Percentiles rank a stretch among this genome's conserved stretches.
phyloP scores from a whole-genome alignment of 2,329 filamentous ascomycete species.

The Ramularia collo-cygni region DNA sequence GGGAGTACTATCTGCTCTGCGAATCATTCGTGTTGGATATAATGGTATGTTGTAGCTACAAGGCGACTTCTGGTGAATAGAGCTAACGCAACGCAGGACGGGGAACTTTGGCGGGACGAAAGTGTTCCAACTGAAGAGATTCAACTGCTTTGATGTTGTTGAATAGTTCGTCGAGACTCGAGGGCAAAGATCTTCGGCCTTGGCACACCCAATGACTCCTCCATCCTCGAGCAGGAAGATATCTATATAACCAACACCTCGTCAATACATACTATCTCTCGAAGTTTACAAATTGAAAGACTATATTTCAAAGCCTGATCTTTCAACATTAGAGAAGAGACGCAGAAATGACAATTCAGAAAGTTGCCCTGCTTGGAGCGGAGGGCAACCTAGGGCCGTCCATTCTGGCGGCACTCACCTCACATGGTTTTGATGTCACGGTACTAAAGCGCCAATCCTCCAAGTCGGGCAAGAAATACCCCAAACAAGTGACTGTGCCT shows the following conservation, averaged over 20 bases:
- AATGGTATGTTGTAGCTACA: slow-evolving; percentile 4
- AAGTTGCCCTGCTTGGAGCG: slow-evolving; percentile 40
- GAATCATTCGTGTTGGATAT: slow-evolving; percentile 14
- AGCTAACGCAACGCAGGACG: slow-evolving; percentile 3
- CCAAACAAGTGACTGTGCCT: slow-evolving; percentile 33
- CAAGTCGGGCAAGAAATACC: slow-evolving; percentile 32
- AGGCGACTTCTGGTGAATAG: too few relatives aligned
- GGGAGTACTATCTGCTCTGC: slow-evolving; percentile 9
- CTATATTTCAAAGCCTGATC: too few relatives aligned
- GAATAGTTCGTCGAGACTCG: neutral
- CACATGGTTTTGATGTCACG: slow-evolving; percentile 47
- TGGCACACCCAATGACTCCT: neutral
- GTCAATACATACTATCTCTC: too few relatives aligned
- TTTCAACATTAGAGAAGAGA: too few relatives aligned
- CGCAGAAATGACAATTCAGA: slow-evolving; percentile 30
- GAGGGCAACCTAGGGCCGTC: slow-evolving; percentile 39
- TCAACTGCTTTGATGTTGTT: slow-evolving; percentile 2
- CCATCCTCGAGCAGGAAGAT: too few relatives aligned
- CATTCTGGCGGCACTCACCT: slow-evolving; percentile 36
- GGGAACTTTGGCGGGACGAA: slow-evolving; percentile 10
- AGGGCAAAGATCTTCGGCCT: neutral
- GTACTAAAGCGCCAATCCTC: slow-evolving; percentile 48
- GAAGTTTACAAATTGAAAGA: too few relatives aligned
- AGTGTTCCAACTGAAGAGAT: slow-evolving; percentile 6
- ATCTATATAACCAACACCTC: neutral